Conservation (phyloP, 495 filamentous ascomycete species). For the Diplogelasinospora grovesii region DNA sequence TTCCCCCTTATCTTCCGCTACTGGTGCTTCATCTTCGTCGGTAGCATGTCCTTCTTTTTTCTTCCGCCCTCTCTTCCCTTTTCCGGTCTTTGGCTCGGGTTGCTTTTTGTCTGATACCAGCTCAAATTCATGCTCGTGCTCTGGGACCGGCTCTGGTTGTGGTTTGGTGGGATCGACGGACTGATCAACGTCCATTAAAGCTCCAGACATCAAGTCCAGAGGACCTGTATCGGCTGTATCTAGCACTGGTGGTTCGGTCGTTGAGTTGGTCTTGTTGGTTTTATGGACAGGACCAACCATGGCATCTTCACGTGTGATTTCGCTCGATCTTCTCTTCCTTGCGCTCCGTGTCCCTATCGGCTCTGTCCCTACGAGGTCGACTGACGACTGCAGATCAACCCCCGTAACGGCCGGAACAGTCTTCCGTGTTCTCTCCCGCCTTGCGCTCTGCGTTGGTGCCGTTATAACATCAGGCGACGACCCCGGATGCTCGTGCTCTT, state of each 20-base stretch:
- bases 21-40: too few relatives aligned
- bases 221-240: neutral
- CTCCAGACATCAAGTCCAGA: neutral
- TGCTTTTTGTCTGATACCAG: neutral
- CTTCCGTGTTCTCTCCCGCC: neutral
- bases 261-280: neutral
- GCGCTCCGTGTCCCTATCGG: constrained; percentile 5
- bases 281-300: neutral
- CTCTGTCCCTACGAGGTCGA: neutral
- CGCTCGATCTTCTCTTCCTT: constrained; percentile 7
- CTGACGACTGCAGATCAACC: neutral
- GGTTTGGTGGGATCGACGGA: neutral
- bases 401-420: neutral
- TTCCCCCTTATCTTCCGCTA: neutral
- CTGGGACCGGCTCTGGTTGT: neutral
- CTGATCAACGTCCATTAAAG: neutral
- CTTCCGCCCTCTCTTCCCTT: constrained; percentile 15
- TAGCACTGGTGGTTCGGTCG: neutral
- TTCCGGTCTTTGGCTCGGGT: constrained; percentile 2
- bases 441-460: constrained; percentile 5
- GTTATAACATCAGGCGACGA: constrained; percentile 17
- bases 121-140: neutral
- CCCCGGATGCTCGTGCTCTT: too few relatives aligned
- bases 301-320: constrained; percentile 3
- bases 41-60: too few relatives aligned